A percentile compares a stretch with the other conserved stretches of the same genome.
phyloP scores from a whole-genome alignment of 805 yeast species.

The Ogataea henricii region DNA sequence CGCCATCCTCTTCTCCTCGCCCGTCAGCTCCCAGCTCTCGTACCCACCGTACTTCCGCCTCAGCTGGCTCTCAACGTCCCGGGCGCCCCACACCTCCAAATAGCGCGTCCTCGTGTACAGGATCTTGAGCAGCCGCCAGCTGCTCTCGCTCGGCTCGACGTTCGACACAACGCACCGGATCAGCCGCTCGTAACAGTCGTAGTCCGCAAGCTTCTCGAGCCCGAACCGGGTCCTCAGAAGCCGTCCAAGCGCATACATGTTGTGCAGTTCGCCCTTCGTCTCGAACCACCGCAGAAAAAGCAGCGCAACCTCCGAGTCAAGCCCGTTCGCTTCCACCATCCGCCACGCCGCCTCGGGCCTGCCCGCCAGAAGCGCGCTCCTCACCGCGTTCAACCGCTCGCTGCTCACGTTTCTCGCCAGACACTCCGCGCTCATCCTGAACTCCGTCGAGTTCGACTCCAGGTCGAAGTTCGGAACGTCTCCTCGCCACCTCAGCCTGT shows the following conservation, averaged over 20 bases:
- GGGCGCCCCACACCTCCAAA: slow-evolving; percentile 4
- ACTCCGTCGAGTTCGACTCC: slow-evolving; percentile 3
- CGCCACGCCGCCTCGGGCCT: slow-evolving; percentile 7
- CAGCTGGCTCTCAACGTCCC: not conserved
- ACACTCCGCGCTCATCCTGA: slow-evolving; percentile 3
- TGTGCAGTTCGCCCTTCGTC: slow-evolving; percentile 3
- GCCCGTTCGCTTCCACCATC: not conserved
- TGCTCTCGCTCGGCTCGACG: not conserved
- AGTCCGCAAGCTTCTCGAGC: slow-evolving; percentile 7
- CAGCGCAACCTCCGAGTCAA: slow-evolving; percentile 2
- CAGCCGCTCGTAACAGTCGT: slow-evolving; percentile 8
- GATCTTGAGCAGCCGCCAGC: slow-evolving; percentile 8
- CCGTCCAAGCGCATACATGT: slow-evolving; percentile 9
- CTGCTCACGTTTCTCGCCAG: not conserved
- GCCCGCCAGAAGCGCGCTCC: not conserved
- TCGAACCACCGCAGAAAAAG: slow-evolving; percentile 6
- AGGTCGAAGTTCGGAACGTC: slow-evolving; percentile 3
- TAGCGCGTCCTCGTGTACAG: slow-evolving; percentile 4
- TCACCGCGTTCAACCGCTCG: not conserved
- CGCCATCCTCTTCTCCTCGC: slow-evolving; percentile 1
- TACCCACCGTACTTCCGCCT: not conserved
- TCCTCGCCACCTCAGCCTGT: slow-evolving; percentile 3
- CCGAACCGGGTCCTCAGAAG: slow-evolving; percentile 8
- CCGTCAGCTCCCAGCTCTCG: slow-evolving; percentile 3
- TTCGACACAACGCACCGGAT: not conserved